Evolutionary conservation across 1,284 basidiomycete genomes (phyloP), one percentile per base, ranked within the genome.

Genomic region (Microbotryomycetes sp.): DNA sequence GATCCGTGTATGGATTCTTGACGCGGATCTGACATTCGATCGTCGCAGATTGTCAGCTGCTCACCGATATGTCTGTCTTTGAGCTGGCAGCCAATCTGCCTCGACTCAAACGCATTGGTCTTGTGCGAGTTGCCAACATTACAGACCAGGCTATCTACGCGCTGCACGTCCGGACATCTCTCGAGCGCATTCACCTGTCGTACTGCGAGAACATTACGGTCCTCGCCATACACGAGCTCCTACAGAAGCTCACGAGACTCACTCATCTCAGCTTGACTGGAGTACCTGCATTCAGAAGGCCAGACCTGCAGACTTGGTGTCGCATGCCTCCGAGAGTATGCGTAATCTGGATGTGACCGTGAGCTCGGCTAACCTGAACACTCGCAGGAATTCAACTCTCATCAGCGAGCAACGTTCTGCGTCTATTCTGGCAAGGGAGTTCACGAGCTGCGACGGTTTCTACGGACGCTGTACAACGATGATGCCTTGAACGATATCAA

Each of bases 171-270:
- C 75, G 80, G 7, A 89, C 90, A 2, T 73, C 72, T 29, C 81
- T 98, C 24, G 96, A 99, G 73, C 85, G 96, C 35, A 91, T 99
- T 30, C 96, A 99, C 75, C 79, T 99, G 26, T 96, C 91, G 1
- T 98, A 97, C 75, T 99, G 96, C 76, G 91, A 97, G 72, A 90
- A 96, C 70, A 88, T 99, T 63, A 85, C 88, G 4, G 89, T 97
- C 64, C 83, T 87, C 74, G 92, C 92, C 15, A 84, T 98, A 54
- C 89, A 94, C 70, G 91, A 87, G 76, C 81, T 98, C 45, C 81
- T 98, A 52, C 87, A 90, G 74, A 85, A 88, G 70, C 81, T 98
- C 21, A 83, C 85, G 67, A 88, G 90, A 66, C 79, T 99, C 41
- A 97, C 91, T 3, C 96, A 99, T 76, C 80, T 98, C 51, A 96